A percentile compares a stretch with the other conserved stretches of the same genome.
Evolutionary conservation across 805 yeast genomes (phyloP).

Genomic region (Starmerella stigmatis): DNA sequence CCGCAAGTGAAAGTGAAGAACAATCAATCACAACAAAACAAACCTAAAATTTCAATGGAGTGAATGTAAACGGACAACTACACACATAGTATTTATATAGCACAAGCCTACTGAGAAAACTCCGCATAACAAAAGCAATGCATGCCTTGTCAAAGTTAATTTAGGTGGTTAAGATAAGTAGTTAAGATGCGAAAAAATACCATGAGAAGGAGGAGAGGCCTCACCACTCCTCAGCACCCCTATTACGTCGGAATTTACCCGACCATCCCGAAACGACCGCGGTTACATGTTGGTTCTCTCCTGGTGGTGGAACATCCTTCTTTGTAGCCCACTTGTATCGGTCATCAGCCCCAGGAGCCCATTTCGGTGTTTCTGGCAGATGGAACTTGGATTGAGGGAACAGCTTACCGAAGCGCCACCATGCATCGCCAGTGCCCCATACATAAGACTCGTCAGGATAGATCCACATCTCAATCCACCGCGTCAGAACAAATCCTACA

Average conservation of each 20-base stretch:
- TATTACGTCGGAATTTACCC: constrained; percentile 11
- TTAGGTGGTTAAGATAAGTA: no score
- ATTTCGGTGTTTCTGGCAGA: constrained; percentile 13
- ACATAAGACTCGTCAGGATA: constrained; percentile 23
- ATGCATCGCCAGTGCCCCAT: constrained; percentile 22
- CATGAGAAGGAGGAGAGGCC: no score
- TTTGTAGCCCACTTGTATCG: constrained; percentile 20
- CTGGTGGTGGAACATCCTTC: constrained; percentile 16
- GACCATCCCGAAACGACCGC: constrained; percentile 1
- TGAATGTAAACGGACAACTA: no score
- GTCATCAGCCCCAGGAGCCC: constrained; percentile 17
- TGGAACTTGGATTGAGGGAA: constrained; percentile 8
- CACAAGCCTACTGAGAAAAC: no score
- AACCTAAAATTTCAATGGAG: no score
- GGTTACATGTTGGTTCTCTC: constrained; percentile 1
- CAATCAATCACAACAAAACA: neutral
- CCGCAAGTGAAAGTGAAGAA: constrained; percentile 11
- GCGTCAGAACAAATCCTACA: constrained; percentile 33
- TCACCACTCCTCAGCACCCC: constrained; percentile 15
- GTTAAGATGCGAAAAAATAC: no score
- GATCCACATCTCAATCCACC: constrained; percentile 24
- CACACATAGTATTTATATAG: no score
- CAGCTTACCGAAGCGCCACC: constrained; percentile 21
- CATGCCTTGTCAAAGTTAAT: no score
- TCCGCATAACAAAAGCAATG: no score